Evolutionary conservation across 164 flowering plant species (phyloP), one percentile per base, ranked within the genome.

Genomic region (Echeveria elegans): DNA sequence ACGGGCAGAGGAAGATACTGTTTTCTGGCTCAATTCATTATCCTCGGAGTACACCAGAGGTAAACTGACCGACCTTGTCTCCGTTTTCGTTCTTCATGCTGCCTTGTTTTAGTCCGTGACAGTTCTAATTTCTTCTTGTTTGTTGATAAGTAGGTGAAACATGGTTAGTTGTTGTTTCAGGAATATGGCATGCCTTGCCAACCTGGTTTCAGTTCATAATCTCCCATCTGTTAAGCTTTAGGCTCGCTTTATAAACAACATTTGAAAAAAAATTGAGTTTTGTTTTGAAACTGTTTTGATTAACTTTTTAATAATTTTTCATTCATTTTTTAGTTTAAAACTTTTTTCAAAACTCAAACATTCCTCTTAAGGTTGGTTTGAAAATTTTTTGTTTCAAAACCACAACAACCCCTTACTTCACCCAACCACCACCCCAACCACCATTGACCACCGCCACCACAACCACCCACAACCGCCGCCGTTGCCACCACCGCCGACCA

Each of bases 31-130:
- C 67, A 26, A 65, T 65, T 24, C 67, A 65, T 47, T 65, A 80
- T 53, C 77, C 83, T 21, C 73, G 83, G 16, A 80, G 81, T 69
- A 77, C 83, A 29, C 83, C 79, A 16, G 68, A 80, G 76, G 83
- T 80, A 68, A 56, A 26, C 30, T 1, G 3, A 11, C 23, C 26
- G 19, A 24, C 24, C 32, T 21, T 23, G 26, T 7, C n/a, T 65
- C 48, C 7, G 18, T 50, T 37, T 38, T 16, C 4, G 23, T 41
- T 43, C 2, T 23, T 26, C 50, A 2, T 9, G 34, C 31, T 19
- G 30, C 41, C 50, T 64, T n/a, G 30, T 40, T 37, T 26, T 7
- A 37, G 47, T 64, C 24, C 11, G 24, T 48, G 56, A n/a, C 56
- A 48, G 56, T 48, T 45, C 23, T 48, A 23, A 9, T 52, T 21